These are phyloP conservation scores for Cruciata laevipes DNA, from an alignment of 257 asterid genomes.

Conservation along the genomic window DNA sequence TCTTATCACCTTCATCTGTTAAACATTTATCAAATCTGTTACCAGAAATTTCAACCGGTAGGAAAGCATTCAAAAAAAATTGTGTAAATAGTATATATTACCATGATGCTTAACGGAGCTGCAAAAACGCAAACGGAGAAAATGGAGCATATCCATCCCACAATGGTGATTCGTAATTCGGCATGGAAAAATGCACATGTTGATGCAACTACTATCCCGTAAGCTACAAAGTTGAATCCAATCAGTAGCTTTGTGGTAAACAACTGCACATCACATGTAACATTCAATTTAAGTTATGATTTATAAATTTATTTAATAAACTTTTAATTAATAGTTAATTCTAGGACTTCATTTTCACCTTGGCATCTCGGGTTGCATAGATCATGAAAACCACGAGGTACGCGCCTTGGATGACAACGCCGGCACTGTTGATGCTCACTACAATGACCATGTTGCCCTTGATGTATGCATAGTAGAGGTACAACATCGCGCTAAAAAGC, in stretches of 20 bases:
- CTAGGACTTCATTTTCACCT: constrained; percentile 22
- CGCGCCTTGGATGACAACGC: too few relatives aligned
- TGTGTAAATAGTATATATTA: constrained; percentile 11
- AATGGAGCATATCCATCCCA: constrained; percentile 78
- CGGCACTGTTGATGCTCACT: too few relatives aligned
- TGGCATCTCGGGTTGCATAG: constrained; percentile 51
- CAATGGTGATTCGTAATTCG: constrained; percentile 24
- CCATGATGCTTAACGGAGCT: constrained; percentile 88
- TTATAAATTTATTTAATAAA: not conserved
- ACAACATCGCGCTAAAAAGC: constrained; percentile 69
- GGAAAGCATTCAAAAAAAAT: too few relatives aligned
- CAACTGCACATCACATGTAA: constrained; percentile 28
- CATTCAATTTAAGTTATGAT: too few relatives aligned
- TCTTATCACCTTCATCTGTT: constrained; percentile 43
- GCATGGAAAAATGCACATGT: constrained; percentile 29
- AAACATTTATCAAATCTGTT: too few relatives aligned
- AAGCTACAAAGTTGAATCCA: constrained; percentile 30
- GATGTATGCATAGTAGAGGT: too few relatives aligned
- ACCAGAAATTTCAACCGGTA: not conserved
- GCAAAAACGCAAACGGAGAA: constrained; percentile 66
- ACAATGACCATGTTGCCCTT: too few relatives aligned
- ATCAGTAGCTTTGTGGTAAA: constrained; percentile 40
- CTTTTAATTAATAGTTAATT: not conserved
- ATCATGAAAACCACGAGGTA: too few relatives aligned
- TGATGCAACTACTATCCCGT: constrained; percentile 29